Percentiles rank a stretch among this genome's conserved stretches.
Evolutionary conservation across 495 filamentous ascomycete genomes (phyloP).

Genomic region (Penicillium canescens): DNA sequence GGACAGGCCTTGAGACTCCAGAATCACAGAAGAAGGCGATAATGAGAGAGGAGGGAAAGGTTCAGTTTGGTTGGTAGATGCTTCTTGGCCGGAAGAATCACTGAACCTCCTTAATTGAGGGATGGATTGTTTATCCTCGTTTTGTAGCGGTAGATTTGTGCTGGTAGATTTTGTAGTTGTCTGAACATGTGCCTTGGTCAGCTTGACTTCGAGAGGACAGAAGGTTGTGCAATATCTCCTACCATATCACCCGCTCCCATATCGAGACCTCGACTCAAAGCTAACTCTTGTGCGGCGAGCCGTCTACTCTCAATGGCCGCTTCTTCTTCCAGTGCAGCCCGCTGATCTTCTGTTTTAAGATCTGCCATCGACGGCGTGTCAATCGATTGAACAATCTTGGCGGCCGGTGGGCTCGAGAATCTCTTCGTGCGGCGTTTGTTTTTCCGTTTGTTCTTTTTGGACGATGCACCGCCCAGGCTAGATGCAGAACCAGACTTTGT

Average conservation of each 20-base stretch:
- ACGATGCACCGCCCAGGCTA: conserved; percentile 55
- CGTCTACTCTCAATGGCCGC: conserved; percentile 67
- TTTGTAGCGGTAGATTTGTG: conserved; percentile 6
- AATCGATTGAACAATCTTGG: conserved; percentile 21
- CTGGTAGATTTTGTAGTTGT: conserved; percentile 5
- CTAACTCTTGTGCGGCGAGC: conserved; percentile 69
- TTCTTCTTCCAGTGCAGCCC: conserved; percentile 66
- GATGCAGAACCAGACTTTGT: conserved; percentile 57
- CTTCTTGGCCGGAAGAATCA: conserved; percentile 17
- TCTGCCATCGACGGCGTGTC: conserved; percentile 63
- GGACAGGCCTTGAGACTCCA: conserved; percentile 6
- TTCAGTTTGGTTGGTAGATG: conserved; percentile 31
- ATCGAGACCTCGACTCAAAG: conserved; percentile 65
- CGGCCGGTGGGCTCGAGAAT: conserved; percentile 8
- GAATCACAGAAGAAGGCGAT: conserved; percentile 5
- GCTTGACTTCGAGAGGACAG: neutral
- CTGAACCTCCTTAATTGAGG: conserved; percentile 7
- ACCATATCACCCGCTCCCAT: conserved; percentile 13
- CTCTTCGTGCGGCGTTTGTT: conserved; percentile 29
- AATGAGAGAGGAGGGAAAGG: conserved; percentile 38
- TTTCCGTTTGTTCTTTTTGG: conserved; percentile 39
- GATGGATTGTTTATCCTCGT: conserved; percentile 4
- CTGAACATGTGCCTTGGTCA: conserved; percentile 14
- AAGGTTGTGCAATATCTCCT: neutral
- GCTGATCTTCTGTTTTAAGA: conserved; percentile 75